Percentiles rank a stretch among this genome's conserved stretches.
These are phyloP conservation scores for Tilletia horrida DNA, from an alignment of 1,284 basidiomycete species.

Conservation along the genomic window DNA sequence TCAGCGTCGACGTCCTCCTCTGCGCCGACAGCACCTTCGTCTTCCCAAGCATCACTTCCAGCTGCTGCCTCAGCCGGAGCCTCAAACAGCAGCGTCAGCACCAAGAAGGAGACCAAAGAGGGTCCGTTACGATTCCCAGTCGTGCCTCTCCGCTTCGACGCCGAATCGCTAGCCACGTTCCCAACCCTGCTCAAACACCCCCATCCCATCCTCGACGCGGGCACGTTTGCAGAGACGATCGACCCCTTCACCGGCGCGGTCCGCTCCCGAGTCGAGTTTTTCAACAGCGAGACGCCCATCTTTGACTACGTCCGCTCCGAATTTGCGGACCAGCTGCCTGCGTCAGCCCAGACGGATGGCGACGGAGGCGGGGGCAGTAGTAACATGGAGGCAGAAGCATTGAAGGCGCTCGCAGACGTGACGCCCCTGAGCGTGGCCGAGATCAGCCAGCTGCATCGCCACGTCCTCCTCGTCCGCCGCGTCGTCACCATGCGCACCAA, in stretches of 20 bases:
- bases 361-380: slow-evolving; percentile 4
- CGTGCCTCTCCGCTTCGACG: slow-evolving; percentile 14
- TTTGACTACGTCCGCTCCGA: slow-evolving; percentile 1
- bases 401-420: slow-evolving; percentile 33
- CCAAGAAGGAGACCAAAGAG: too few relatives aligned
- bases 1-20: too few relatives aligned
- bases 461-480: slow-evolving; percentile 55
- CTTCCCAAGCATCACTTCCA: too few relatives aligned
- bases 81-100: too few relatives aligned
- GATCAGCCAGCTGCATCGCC: slow-evolving; percentile 45
- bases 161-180: slow-evolving; percentile 10
- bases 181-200: slow-evolving; percentile 17
- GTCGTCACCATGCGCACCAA: slow-evolving; percentile 81
- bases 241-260: background rate
- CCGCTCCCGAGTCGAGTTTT: slow-evolving; percentile 15
- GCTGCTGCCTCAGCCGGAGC: too few relatives aligned
- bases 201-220: slow-evolving; percentile 20
- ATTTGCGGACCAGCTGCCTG: background rate
- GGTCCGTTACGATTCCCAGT: background rate
- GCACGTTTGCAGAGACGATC: background rate
- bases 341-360: background rate
- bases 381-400: background rate
- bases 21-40: too few relatives aligned
- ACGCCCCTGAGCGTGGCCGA: slow-evolving; percentile 48
- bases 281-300: slow-evolving; percentile 16